A percentile compares a stretch with the other conserved stretches of the same genome.
Conservation (phyloP, 2,329 filamentous ascomycete genomes). For the Neoarthrinium moseri region DNA sequence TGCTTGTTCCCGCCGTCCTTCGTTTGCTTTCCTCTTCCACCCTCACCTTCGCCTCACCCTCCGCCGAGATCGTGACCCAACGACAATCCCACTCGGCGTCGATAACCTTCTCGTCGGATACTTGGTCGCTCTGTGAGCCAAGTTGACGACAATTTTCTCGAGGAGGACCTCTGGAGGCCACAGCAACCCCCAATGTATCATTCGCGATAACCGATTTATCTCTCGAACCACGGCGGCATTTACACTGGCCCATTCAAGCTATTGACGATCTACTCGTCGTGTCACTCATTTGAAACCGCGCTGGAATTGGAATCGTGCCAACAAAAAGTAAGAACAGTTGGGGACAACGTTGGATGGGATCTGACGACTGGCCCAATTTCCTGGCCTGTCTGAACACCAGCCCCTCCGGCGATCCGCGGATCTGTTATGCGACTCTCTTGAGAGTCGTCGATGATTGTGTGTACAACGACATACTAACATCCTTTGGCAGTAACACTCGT, state of each 20-base stretch:
- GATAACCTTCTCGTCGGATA: constrained; percentile 19
- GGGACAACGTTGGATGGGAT: too few species aligned
- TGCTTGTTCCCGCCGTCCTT: constrained; percentile 17
- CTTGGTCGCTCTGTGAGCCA: constrained; percentile 18
- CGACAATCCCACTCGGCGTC: constrained; percentile 28
- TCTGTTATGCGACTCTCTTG: constrained; percentile 18
- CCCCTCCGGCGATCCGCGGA: constrained; percentile 16
- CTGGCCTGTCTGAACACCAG: background rate
- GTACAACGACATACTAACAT: constrained; percentile 13
- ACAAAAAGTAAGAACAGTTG: constrained; percentile 2
- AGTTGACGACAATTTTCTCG: constrained; percentile 21
- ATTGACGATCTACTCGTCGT: constrained; percentile 33
- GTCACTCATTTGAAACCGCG: constrained; percentile 27
- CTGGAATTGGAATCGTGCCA: background rate
- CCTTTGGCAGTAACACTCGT: constrained; percentile 32
- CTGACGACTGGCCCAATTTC: background rate
- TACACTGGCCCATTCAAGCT: too few species aligned
- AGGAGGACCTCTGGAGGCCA: constrained; percentile 19
- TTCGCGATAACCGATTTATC: constrained; percentile 4
- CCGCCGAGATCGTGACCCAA: constrained; percentile 32
- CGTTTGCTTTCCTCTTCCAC: constrained; percentile 27
- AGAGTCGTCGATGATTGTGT: too few species aligned
- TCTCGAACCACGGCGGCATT: constrained; percentile 14
- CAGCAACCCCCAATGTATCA: constrained; percentile 13
- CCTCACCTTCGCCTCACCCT: constrained; percentile 23